Base-by-base conservation (phyloP, 805 yeast genomes). In the Zygosaccharomyces pseudorouxii region DNA sequence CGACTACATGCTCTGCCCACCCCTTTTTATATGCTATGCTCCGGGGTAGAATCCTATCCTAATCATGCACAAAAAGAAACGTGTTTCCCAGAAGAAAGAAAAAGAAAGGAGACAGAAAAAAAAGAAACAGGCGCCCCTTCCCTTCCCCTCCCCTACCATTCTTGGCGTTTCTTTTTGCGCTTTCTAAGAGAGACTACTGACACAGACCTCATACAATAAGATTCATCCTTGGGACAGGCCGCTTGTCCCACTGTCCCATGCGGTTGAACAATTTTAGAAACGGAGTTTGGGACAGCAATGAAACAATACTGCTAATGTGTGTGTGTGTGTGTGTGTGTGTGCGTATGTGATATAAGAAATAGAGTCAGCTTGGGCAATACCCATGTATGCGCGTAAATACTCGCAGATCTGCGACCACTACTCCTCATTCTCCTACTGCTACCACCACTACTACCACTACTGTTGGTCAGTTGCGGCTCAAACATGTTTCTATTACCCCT, bases 21-120 rank as follows among this genome's bases (percentile, higher is more conserved):
- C 37, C 37, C 36, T 33, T 41, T 25, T 41, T 41, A 41, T 41
- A 41, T 18, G 44, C 37, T 41, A n/a, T 23, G 44, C 33, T 41
- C 44, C 44, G 44, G 44, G 44, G 44, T 41, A 29, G 44, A 41
- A 41, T 29, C 44, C 14, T 41, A 16, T 33, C 28, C 37, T 23
- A 39, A 39, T 14, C 22, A 25, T 20, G 12, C 19, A 9, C 16
- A 23, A 29, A 40, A 41, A 41, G 37, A 29, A 41, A 41, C 35
- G 35, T 33, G 35, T 30, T 30, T 10, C 35, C 28, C 28, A 9
- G 28, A 9, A 25, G 11, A 38, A 28, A 25, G 36, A 31, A 31
- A 31, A 11, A 14, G 16, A 14, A 5, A 5, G 38, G n/a, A n/a
- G n/a, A n/a, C n/a, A n/a, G n/a, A n/a, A 22, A 37, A 37, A 19